These are phyloP conservation scores for Chrysanthemum lavandulifolium DNA, from an alignment of 129 eudicot species.

Conservation along the genomic window DNA sequence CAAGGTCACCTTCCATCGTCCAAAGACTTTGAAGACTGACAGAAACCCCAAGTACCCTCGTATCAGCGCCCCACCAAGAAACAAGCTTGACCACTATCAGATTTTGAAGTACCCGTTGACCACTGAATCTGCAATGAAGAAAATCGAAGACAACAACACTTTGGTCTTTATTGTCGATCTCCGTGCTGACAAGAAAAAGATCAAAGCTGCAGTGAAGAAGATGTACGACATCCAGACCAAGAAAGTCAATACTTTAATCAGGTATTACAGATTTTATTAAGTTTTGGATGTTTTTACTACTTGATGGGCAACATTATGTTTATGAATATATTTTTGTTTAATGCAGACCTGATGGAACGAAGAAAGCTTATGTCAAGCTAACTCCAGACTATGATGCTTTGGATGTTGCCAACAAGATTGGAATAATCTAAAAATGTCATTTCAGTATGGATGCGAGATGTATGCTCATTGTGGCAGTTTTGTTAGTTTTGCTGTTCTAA, in stretches of 20 bases:
- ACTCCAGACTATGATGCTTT: slow-evolving; percentile 78
- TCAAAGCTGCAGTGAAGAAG: slow-evolving; percentile 57
- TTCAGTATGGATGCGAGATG: slow-evolving; percentile 11
- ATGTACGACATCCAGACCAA: slow-evolving; percentile 66
- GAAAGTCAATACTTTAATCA: slow-evolving; percentile 62
- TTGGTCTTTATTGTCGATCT: slow-evolving; percentile 58
- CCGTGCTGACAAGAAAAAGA: slow-evolving; percentile 58
- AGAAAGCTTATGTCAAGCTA: slow-evolving; percentile 78
- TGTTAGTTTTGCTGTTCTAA: slow-evolving; percentile 20
- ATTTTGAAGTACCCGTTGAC: slow-evolving; percentile 53
- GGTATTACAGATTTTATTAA: slow-evolving; percentile 18
- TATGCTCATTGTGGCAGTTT: slow-evolving; percentile 28
- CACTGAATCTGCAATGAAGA: slow-evolving; percentile 62
- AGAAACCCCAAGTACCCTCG: slow-evolving; percentile 59
- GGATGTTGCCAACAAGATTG: slow-evolving; percentile 81
- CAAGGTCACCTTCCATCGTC: slow-evolving; percentile 52
- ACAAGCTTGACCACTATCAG: slow-evolving; percentile 57
- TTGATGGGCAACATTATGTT: too few relatives aligned
- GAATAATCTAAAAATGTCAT: slow-evolving; percentile 49
- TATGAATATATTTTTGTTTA: not conserved
- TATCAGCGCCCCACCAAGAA: slow-evolving; percentile 55
- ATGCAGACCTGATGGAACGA: slow-evolving; percentile 87
- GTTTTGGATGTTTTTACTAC: too few relatives aligned
- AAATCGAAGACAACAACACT: slow-evolving; percentile 59
- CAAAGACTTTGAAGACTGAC: slow-evolving; percentile 49